Evolutionary conservation across 768 basidiomycete genomes (phyloP), one percentile per base, ranked within the genome.

Genomic region (Mycena maculata): DNA sequence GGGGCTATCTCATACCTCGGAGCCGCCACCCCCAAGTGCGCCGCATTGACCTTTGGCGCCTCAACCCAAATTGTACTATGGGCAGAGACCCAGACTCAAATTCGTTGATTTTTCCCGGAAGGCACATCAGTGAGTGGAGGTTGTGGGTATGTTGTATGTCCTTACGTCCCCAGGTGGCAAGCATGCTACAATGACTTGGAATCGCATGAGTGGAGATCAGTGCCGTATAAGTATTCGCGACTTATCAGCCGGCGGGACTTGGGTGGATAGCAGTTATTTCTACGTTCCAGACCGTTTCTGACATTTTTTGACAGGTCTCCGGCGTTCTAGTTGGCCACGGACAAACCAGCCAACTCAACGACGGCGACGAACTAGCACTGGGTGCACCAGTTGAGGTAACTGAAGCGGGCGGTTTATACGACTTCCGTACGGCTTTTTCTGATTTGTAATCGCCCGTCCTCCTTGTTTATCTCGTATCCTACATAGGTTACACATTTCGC

Each of bases 1-100:
- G 61, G 57, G 69, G 23, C 11, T 71, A 49, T 27, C 65, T 71
- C n/a, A 6, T 38, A 7, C 69, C 69, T 3, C 38, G 31, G 2
- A 36, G 50, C 3, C 4, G 16, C 11, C 49, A 61, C 30, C 39
- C 28, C 1, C 39, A 52, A 1, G 22, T 60, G 12, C 30, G 56
- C 15, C 61, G 65, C 47, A 63, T 71, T 20, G 69, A 71, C 62
- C 36, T 71, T 22, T 67, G 65, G 69, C 65, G 69, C 52, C 11
- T 64, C 12, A 44, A 56, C 5, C 50, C 65, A 18, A 41, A 7
- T 9, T 44, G 30, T 9, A 22, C 28, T 9, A 27, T 71, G 1
- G 69, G 69, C 6, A 36, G 69, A 22, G 49, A 71, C 39, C 65
- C 65, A 1, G 7, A 22, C 1, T 12, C 12, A 15, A 60, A 56